Evolutionary conservation across 306 rosid species (phyloP).

Genomic region (Pterocarpus macrocarpus): DNA sequence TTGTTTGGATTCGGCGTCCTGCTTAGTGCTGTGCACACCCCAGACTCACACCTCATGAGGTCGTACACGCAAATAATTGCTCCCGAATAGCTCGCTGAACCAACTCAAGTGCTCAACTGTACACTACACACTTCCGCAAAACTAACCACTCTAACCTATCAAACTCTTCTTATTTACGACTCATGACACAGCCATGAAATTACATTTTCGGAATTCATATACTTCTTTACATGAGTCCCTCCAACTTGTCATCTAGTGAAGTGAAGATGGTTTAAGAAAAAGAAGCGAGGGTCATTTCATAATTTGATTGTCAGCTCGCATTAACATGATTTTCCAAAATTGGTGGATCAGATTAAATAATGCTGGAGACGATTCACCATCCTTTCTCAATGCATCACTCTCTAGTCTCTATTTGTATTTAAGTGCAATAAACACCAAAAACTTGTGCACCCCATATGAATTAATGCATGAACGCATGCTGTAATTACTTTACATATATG

Average conservation of each 20-base stretch:
- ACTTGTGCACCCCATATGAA: neutral
- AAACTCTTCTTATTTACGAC: slow-evolving; percentile 22
- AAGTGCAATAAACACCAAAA: neutral
- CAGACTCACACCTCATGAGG: neutral
- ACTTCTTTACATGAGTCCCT: neutral
- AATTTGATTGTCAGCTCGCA: neutral
- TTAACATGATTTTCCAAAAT: slow-evolving; percentile 28
- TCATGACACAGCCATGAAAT: neutral
- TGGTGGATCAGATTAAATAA: slow-evolving; percentile 14
- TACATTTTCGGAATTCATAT: neutral
- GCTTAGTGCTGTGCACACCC: neutral
- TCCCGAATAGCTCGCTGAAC: slow-evolving; percentile 56
- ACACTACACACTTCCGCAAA: neutral
- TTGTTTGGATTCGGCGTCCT: slow-evolving; percentile 6
- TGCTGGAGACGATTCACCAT: neutral
- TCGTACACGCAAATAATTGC: slow-evolving; percentile 69
- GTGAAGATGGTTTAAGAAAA: neutral
- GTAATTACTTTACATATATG: neutral
- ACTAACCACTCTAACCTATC: slow-evolving; percentile 15
- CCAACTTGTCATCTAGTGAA: neutral
- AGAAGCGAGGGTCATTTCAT: neutral
- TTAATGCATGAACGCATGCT: neutral
- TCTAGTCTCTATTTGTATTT: slow-evolving; percentile 2
- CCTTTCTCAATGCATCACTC: slow-evolving; percentile 5
- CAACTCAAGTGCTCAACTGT: slow-evolving; percentile 35